Base-by-base conservation (phyloP, 208 protist species). In the Leishmania major region DNA sequence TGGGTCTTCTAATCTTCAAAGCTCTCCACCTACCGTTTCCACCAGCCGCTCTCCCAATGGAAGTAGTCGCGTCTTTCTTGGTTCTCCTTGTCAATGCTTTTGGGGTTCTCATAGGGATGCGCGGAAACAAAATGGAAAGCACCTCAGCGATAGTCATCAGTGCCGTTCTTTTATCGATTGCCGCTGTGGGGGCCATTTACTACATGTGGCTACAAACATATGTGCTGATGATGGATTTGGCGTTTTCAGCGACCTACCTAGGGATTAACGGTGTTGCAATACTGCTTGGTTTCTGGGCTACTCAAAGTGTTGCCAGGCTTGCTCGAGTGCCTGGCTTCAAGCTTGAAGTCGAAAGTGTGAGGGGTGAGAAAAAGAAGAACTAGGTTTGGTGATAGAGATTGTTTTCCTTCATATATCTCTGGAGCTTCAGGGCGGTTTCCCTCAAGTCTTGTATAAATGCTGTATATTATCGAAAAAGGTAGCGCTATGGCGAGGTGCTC, bases 181-280 rank as follows among this genome's bases (percentile, higher is more conserved):
- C 77, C 10, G 84, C 83, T 28, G 77, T 89, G 45, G 93, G 91
- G 15, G 90, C 84, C 15, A 85, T 94, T 69, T 96, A 94, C 75
- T 96, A 91, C 82, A 96, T 94, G 91, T 96, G 93, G 91, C 81
- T 96, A 3, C 91, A 96, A 85, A 92, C 93, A n/a, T 96, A 96
- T 69, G 90, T 94, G 40, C 90, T 94, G 84, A 90, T 87, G 84
- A 84, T 96, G 22, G 93, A 94, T 78, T 71, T 96, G 25, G 90
- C 74, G 28, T 91, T 96, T 77, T 96, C 90, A 15, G 90, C 90
- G 1, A 86, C 81, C 49, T 89, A 92, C 51, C 73, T 96, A 17
- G 87, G 85, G 31, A 72, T 93, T 17, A 92, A 94, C 81, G 82
- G n/a, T 8, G 43, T 93, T 37, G 84, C 89, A 64, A 70, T 88